Conservation (phyloP, 2,329 filamentous ascomycete species). For the Sarocladium oryzae region DNA sequence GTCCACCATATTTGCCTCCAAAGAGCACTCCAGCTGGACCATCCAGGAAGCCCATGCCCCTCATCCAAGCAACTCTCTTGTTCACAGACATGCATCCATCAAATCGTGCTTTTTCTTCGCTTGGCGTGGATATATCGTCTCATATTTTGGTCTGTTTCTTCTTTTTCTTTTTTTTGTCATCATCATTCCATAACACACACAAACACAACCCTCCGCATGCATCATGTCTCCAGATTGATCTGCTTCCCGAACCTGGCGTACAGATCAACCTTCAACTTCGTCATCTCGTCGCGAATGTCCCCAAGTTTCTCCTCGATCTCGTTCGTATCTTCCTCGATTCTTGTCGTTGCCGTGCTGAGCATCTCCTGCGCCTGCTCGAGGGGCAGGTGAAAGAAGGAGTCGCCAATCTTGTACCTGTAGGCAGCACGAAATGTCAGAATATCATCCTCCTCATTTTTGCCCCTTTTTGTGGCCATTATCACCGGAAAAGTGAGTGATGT, state of each 20-base stretch:
- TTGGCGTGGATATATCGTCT: too few species aligned
- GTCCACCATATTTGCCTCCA: too few species aligned
- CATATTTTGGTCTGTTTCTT: too few species aligned
- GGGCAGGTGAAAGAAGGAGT: conserved; percentile 85
- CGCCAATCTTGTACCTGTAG: conserved; percentile 86
- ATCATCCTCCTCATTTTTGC: not conserved
- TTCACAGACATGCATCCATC: too few species aligned
- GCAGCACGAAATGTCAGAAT: conserved; percentile 7
- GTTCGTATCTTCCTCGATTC: conserved; percentile 70
- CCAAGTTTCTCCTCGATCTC: conserved; percentile 70
- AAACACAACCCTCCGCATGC: not conserved
- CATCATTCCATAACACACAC: conserved; percentile 13
- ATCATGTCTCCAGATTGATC: conserved; percentile 89
- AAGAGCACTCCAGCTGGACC: too few species aligned
- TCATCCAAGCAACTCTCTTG: too few species aligned
- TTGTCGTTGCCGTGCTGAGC: conserved; percentile 62
- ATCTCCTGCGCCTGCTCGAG: conserved; percentile 82
- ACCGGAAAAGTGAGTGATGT: not conserved
- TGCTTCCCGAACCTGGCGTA: conserved; percentile 94
- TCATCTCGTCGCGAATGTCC: conserved; percentile 77
- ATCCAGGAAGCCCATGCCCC: too few species aligned
- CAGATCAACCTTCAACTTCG: conserved; percentile 79
- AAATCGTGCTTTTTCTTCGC: too few species aligned
- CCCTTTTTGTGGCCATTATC: not conserved
- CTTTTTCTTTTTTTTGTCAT: conserved; percentile 9